A percentile compares a stretch with the other conserved stretches of the same genome.
These are phyloP conservation scores for Tolypocladium endophyticum DNA, from an alignment of 2,329 filamentous ascomycete genomes.

Conservation along the genomic window DNA sequence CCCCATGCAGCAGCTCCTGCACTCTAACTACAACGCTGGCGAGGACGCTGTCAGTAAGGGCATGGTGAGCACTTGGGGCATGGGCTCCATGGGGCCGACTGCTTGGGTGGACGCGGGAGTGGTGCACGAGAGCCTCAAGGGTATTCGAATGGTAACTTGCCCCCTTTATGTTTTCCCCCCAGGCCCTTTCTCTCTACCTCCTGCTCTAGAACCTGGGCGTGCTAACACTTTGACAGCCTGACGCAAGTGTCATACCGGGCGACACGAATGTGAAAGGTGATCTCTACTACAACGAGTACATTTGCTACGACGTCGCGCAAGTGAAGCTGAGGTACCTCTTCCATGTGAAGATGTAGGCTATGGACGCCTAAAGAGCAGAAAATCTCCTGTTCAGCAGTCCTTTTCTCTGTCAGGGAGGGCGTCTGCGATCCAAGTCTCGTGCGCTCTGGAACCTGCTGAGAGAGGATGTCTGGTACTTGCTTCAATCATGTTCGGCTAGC, in stretches of 20 bases:
- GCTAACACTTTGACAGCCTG: slow-evolving; percentile 30
- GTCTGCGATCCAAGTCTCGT: background rate
- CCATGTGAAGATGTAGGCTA: slow-evolving; percentile 29
- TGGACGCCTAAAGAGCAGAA: background rate
- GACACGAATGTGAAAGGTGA: slow-evolving; percentile 31
- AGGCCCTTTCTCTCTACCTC: background rate
- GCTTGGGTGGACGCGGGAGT: slow-evolving; percentile 67
- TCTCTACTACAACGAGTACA: slow-evolving; percentile 64
- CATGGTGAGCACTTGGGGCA: slow-evolving; percentile 59
- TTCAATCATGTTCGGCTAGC: background rate
- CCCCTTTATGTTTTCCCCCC: background rate
- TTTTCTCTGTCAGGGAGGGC: background rate
- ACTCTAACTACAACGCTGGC: slow-evolving; percentile 51
- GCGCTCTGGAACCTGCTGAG: background rate
- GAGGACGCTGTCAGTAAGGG: slow-evolving; percentile 49
- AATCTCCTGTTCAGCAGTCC: background rate
- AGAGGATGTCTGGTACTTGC: background rate
- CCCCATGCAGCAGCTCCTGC: slow-evolving; percentile 55
- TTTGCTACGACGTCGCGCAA: slow-evolving; percentile 59
- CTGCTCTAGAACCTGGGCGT: slow-evolving; percentile 1
- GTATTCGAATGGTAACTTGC: slow-evolving; percentile 57
- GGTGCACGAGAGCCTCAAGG: slow-evolving; percentile 54
- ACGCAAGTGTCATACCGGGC: slow-evolving; percentile 33
- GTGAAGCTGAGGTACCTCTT: slow-evolving; percentile 61
- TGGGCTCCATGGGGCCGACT: slow-evolving; percentile 52